These are phyloP conservation scores for Boletellus ananas DNA, from an alignment of 768 basidiomycete species.

Conservation along the genomic window DNA sequence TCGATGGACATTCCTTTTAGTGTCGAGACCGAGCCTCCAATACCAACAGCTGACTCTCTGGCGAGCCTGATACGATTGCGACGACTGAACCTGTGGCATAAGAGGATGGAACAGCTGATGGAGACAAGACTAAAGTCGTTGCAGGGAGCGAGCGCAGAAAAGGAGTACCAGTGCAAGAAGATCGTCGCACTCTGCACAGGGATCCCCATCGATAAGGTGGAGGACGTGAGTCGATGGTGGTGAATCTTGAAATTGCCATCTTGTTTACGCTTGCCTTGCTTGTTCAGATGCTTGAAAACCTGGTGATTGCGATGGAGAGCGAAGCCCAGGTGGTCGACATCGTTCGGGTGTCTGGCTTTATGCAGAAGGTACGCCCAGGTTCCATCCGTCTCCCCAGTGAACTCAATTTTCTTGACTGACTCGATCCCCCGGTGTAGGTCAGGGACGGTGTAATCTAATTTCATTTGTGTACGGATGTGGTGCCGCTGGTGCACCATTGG, in stretches of 20 bases:
- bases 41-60: conserved; percentile 57
- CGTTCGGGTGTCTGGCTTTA: conserved; percentile 81
- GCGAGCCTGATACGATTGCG: conserved; percentile 66
- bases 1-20: conserved; percentile 60
- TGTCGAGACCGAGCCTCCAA: conserved; percentile 69
- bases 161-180: conserved; percentile 88
- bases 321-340: conserved; percentile 81
- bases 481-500: not conserved
- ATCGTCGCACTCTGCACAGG: conserved; percentile 88
- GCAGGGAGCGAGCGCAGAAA: conserved; percentile 80
- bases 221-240: conserved; percentile 62
- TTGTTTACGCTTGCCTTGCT: conserved; percentile 27
- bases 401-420: conserved; percentile 14
- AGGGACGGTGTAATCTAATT: conserved; percentile 41
- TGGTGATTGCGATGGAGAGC: conserved; percentile 85
- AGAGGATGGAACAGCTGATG: conserved; percentile 72
- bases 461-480: conserved; percentile 20
- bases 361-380: conserved; percentile 69
- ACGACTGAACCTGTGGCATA: conserved; percentile 80
- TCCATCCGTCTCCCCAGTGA: conserved; percentile 18
- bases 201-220: conserved; percentile 82
- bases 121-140: conserved; percentile 62
- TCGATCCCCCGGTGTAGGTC: conserved; percentile 29
- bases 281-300: conserved; percentile 73
- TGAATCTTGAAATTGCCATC: conserved; percentile 10